Percentiles rank a stretch among this genome's conserved stretches.
These are phyloP conservation scores for Globisporangium nodosum DNA, from an alignment of 352 stramenopile species.

Conservation along the genomic window DNA sequence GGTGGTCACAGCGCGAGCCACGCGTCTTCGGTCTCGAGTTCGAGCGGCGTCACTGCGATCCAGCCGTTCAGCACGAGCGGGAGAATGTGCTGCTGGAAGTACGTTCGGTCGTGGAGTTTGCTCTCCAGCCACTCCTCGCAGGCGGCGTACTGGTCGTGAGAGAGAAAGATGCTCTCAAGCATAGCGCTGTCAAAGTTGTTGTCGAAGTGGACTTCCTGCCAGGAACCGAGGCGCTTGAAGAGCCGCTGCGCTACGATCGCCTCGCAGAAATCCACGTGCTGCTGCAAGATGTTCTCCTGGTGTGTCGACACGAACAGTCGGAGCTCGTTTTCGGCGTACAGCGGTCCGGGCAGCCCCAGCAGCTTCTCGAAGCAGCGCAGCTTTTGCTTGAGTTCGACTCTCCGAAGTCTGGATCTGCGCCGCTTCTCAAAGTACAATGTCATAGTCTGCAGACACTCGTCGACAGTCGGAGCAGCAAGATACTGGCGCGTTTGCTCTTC, in stretches of 20 bases:
- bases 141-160: slow-evolving; percentile 26
- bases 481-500: background rate
- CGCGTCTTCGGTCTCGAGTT: slow-evolving; percentile 24
- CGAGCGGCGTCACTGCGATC: slow-evolving; percentile 19
- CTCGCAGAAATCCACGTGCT: slow-evolving; percentile 26
- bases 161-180: slow-evolving; percentile 22
- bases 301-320: slow-evolving; percentile 20
- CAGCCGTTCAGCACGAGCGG: slow-evolving; percentile 30
- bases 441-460: slow-evolving; percentile 6
- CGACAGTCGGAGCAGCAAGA: background rate
- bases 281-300: slow-evolving; percentile 23
- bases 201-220: slow-evolving; percentile 17
- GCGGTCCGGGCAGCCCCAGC: slow-evolving; percentile 3
- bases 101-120: slow-evolving; percentile 8
- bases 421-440: slow-evolving; percentile 5
- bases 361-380: slow-evolving; percentile 12
- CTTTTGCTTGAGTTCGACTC: slow-evolving; percentile 6
- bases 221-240: slow-evolving; percentile 26
- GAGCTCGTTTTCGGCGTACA: slow-evolving; percentile 8
- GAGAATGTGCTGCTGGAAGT: slow-evolving; percentile 28
- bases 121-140: slow-evolving; percentile 27
- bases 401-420: background rate
- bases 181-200: background rate
- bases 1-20: slow-evolving; percentile 18
- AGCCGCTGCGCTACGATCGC: slow-evolving; percentile 30